A percentile compares a stretch with the other conserved stretches of the same genome.
phyloP scores from a whole-genome alignment of 1,139 yeast species.

The Taphrina populina region DNA sequence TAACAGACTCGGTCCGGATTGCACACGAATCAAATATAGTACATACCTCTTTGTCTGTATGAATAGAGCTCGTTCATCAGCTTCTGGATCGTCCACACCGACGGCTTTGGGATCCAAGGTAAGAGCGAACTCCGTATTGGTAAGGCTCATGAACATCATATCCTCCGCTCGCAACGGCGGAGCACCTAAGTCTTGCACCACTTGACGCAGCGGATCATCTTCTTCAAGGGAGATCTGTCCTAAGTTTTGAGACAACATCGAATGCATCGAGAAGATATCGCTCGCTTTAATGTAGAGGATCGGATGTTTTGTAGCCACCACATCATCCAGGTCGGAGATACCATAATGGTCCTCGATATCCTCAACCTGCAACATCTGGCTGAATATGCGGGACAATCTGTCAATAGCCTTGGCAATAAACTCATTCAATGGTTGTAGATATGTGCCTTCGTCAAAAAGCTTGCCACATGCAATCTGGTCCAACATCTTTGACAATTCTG shows the following conservation, averaged over 20 bases:
- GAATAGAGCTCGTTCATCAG: slow-evolving; percentile 53
- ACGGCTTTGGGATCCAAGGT: slow-evolving; percentile 50
- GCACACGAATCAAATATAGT: slow-evolving; percentile 76
- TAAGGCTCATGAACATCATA: slow-evolving; percentile 20
- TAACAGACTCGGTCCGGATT: slow-evolving; percentile 66
- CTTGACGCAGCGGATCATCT: slow-evolving; percentile 59
- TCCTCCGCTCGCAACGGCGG: slow-evolving; percentile 48
- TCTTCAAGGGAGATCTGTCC: slow-evolving; percentile 50
- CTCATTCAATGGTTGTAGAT: slow-evolving; percentile 76
- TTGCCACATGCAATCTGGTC: slow-evolving; percentile 66
- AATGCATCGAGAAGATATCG: slow-evolving; percentile 63
- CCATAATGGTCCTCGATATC: slow-evolving; percentile 60
- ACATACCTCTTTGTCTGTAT: slow-evolving; percentile 81
- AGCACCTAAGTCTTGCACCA: slow-evolving; percentile 50
- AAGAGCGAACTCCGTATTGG: slow-evolving; percentile 44
- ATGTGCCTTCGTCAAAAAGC: slow-evolving; percentile 66
- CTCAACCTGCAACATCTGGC: slow-evolving; percentile 39
- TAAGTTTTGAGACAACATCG: slow-evolving; percentile 56
- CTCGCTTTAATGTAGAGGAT: slow-evolving; percentile 60
- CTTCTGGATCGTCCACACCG: slow-evolving; percentile 47
- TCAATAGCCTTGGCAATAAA: slow-evolving; percentile 58
- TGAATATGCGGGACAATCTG: slow-evolving; percentile 51
- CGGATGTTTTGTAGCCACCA: slow-evolving; percentile 67
- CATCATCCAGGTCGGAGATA: slow-evolving; percentile 68
- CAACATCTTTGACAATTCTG: slow-evolving; percentile 59